phyloP scores from a whole-genome alignment of 768 basidiomycete genomes.

The Rhodotorula kratochvilovae region DNA sequence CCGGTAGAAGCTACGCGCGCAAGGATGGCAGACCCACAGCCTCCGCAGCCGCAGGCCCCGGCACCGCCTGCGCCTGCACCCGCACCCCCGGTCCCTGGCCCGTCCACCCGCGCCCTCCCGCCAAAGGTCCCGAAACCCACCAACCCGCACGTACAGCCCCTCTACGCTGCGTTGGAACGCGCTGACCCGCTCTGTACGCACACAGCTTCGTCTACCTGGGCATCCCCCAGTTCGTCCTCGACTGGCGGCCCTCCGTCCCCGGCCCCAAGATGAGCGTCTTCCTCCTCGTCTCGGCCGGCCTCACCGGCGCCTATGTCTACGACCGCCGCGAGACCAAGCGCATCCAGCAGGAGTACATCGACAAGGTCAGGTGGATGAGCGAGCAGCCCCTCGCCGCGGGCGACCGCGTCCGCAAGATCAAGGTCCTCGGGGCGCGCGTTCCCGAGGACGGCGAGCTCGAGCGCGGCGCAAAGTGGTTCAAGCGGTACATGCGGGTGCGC shows the following conservation, averaged over 20 bases:
- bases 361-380: conserved; percentile 71
- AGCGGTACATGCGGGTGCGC: conserved; percentile 87
- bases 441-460: conserved; percentile 92
- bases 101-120: conserved; percentile 11
- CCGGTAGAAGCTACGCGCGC: not conserved
- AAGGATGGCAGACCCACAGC: conserved; percentile 21
- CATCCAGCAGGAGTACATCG: conserved; percentile 72
- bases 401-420: conserved; percentile 70
- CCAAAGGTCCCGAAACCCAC: conserved; percentile 10
- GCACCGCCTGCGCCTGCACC: not conserved
- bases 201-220: conserved; percentile 51
- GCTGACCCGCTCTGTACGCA: too few species aligned
- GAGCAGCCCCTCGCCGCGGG: conserved; percentile 62
- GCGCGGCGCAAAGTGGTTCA: conserved; percentile 78
- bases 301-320: conserved; percentile 72
- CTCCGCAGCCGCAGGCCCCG: not conserved
- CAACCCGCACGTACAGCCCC: conserved; percentile 16
- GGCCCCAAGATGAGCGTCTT: conserved; percentile 95
- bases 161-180: not conserved
- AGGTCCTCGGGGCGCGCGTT: conserved; percentile 83
- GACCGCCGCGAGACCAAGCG: conserved; percentile 75
- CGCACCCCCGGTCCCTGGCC: not conserved
- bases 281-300: conserved; percentile 65
- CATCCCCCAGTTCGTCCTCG: conserved; percentile 68
- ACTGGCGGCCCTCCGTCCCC: conserved; percentile 77